Base-by-base conservation (phyloP, 148 eudicot species). In the Spergularia bocconei region DNA sequence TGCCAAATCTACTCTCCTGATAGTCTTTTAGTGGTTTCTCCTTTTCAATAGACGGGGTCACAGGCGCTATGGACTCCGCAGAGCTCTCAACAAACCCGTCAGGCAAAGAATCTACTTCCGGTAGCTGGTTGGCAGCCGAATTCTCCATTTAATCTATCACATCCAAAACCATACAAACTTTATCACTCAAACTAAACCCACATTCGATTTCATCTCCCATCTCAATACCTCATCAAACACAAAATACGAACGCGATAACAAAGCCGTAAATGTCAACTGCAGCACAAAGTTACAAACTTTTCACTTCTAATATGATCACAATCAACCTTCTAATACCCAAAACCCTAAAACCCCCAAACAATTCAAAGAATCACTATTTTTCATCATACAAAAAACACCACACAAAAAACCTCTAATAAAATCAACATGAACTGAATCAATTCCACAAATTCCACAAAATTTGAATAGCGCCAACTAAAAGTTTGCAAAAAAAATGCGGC, bases 21-120 rank as follows among this genome's bases (percentile, higher is more conserved):
- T 81, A 75, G 56, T 78, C 87, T 67, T 69, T 48, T 73, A 79
- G 17, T 8, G 67, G 75, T 56, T 73, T 76, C 81, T 80, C 86
- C 36, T 73, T 79, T 69, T 80, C 88, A 70, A 64, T 77, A 15
- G 58, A 74, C 38, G 82, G 86, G 50, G 85, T 84, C 56, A 75
- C 57, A 48, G 90, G 82, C 59, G 85, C 84, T 78, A 82, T 55
- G 25, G 77, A 76, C 5, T 86, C 93, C 23, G 75, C 74, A 17
- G 86, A 68, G 76, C 93, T 86, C 70, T 89, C 91, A 13, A 93
- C 93, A 75, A 93, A 93, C 13, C 97, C 97, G 76, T 93, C 98
- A 21, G 98, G 98, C 86, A 93, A 83, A 38, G 97, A 84, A 80
- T 84, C 90, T 16, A 85, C 93, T 72, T 91, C 97, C 0, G 98